Base-by-base conservation (phyloP, 2,329 filamentous ascomycete genomes). In the Epicoccum nigrum region DNA sequence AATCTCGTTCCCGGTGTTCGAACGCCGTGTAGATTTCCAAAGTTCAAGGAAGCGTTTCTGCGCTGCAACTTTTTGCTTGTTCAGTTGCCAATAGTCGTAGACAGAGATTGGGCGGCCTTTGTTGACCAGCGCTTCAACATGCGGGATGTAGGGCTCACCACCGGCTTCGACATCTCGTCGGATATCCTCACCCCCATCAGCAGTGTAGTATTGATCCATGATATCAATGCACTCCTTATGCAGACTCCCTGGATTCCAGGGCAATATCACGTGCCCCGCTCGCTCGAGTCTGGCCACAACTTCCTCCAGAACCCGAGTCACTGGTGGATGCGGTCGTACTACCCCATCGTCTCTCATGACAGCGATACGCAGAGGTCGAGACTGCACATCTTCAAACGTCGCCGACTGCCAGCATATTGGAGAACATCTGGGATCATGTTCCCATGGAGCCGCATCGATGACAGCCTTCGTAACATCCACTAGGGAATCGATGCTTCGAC, bases 21-120 rank as follows among this genome's bases (percentile, higher is more conserved):
- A 63, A 2, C 78, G 81, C 13, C 62, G 71, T 1, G 75, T 70
- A 0, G 65, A 64, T 35, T 80, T 79, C 85, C 84, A 88, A 50
- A 84, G 81, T 40, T 84, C 77, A 1, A 86, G 74, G 47, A 85
- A 86, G 2, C 71, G 74, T 51, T 84, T 79, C 55, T 85, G 82
- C 4, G 77, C 72, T 0, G 71, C 73, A 20, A 76, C 49, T 60
- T 87, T 87, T 20, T 77, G 75, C 53, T 75, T 82, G 69, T 87
- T 87, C 6, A 88, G 75, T 58, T 87, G 84, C 86, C 85, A 88
- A 68, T 88, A 88, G 4, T 85, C 76, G 87, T 83, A 0, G 82
- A 85, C 12, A 87, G 82, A 1, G 65, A 83, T 65, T 9, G 76
- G 58, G 64, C 68, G 40, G 17, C 50, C 44, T 27, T n/a, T 63